phyloP scores from a whole-genome alignment of 192 early-diverging fungal species.

The Coemansia sp. region DNA sequence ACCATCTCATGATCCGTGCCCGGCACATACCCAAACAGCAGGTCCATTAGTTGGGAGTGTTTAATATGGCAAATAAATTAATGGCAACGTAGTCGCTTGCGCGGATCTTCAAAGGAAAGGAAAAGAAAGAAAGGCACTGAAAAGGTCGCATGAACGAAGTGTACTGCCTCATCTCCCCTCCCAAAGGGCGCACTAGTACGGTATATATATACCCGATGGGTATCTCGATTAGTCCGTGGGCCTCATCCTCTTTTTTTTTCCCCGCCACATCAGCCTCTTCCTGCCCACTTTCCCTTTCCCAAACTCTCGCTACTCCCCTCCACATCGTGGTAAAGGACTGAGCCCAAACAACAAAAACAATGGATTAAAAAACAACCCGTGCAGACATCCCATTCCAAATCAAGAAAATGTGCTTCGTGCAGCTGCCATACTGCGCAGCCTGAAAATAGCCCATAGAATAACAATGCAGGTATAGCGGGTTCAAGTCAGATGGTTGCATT shows the following conservation, averaged over 20 bases:
- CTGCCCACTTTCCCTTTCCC: neutral
- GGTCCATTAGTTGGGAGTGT: neutral
- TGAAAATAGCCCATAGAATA: neutral
- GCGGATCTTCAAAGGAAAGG: neutral
- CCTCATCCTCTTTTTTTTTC: neutral
- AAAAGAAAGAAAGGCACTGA: neutral
- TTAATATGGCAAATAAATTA: neutral
- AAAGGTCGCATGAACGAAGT: neutral
- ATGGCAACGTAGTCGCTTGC: neutral
- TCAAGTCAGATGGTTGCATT: neutral
- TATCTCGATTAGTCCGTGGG: neutral
- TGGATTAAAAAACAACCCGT: neutral
- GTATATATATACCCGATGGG: neutral
- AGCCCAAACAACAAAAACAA: conserved; percentile 6
- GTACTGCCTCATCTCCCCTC: neutral
- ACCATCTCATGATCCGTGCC: conserved; percentile 42
- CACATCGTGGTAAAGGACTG: neutral
- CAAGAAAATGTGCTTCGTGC: neutral
- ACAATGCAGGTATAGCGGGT: neutral
- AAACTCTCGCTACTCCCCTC: conserved; percentile 5
- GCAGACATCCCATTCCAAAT: conserved; percentile 6
- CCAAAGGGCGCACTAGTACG: neutral
- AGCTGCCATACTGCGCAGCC: neutral
- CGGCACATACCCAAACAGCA: conserved; percentile 19
- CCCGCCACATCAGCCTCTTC: conserved; percentile 1